Evolutionary conservation across 345 rosid species (phyloP).

Genomic region (Gossypium thurberi): DNA sequence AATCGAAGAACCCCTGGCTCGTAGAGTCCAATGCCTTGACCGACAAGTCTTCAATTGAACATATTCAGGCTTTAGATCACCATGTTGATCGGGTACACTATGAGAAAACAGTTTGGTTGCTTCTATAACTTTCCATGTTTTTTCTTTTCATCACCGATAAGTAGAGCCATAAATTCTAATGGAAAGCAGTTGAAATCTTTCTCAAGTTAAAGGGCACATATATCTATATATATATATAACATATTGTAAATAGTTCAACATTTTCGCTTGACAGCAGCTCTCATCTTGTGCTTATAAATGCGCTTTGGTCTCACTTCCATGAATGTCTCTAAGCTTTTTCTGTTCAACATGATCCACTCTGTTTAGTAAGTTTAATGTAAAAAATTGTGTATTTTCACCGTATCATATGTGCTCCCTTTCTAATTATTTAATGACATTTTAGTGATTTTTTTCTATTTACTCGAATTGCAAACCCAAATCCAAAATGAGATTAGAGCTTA

Average conservation of each 20-base stretch:
- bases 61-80: neutral
- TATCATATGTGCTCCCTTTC: rapidly evolving
- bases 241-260: neutral
- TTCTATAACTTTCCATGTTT: neutral
- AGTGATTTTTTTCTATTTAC: too few relatives aligned
- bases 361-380: too few relatives aligned
- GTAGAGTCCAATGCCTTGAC: neutral
- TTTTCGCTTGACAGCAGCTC: neutral
- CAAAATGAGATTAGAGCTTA: rapidly evolving
- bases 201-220: neutral
- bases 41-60: neutral
- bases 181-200: neutral
- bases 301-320: too few relatives aligned
- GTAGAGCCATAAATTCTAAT: neutral
- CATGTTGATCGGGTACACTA: neutral
- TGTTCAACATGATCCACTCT: too few relatives aligned
- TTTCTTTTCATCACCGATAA: neutral
- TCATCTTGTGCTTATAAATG: neutral
- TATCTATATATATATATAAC: neutral
- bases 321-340: too few relatives aligned
- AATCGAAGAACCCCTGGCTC: neutral
- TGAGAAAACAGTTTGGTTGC: neutral
- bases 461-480: rapidly evolving
- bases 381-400: too few relatives aligned
- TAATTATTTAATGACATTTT: too few relatives aligned